phyloP scores from a whole-genome alignment of 306 rosid genomes.

The Adenanthera pavonina region DNA sequence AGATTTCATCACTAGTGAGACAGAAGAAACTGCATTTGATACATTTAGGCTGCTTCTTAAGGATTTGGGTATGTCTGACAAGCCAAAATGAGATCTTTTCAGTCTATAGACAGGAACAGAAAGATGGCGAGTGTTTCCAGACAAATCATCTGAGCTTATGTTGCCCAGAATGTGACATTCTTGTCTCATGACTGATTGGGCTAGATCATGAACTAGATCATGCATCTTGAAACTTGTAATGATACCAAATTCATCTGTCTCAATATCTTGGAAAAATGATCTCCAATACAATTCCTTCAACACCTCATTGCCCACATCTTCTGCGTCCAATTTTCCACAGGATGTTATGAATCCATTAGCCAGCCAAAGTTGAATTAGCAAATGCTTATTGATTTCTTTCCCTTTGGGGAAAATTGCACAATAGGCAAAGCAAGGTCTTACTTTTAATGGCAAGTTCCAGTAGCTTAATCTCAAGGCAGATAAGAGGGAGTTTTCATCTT shows the following conservation, averaged over 20 bases:
- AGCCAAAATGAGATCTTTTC: neutral
- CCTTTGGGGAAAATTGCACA: slow-evolving; percentile 36
- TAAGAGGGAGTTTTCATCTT: slow-evolving; percentile 26
- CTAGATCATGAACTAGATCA: slow-evolving; percentile 40
- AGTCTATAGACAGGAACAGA: neutral
- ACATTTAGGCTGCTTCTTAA: slow-evolving; percentile 10
- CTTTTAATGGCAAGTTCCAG: slow-evolving; percentile 15
- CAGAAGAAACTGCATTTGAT: slow-evolving; percentile 19
- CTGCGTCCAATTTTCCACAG: neutral
- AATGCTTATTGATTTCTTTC: neutral
- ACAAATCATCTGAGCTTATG: neutral
- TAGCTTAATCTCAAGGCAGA: slow-evolving; percentile 36
- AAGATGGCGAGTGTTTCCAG: slow-evolving; percentile 26
- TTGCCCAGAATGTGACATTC: neutral
- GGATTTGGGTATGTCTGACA: slow-evolving; percentile 14
- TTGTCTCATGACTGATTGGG: slow-evolving; percentile 13
- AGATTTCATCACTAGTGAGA: slow-evolving; percentile 1
- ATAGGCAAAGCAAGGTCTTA: slow-evolving; percentile 30
- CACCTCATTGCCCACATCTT: slow-evolving; percentile 25
- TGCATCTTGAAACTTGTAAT: slow-evolving; percentile 14
- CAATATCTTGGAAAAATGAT: slow-evolving; percentile 36
- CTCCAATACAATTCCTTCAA: slow-evolving; percentile 30
- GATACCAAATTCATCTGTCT: neutral
- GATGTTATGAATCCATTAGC: slow-evolving; percentile 34
- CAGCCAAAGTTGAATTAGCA: slow-evolving; percentile 31